These are phyloP conservation scores for Suillus discolor DNA, from an alignment of 768 basidiomycete species.

Conservation along the genomic window DNA sequence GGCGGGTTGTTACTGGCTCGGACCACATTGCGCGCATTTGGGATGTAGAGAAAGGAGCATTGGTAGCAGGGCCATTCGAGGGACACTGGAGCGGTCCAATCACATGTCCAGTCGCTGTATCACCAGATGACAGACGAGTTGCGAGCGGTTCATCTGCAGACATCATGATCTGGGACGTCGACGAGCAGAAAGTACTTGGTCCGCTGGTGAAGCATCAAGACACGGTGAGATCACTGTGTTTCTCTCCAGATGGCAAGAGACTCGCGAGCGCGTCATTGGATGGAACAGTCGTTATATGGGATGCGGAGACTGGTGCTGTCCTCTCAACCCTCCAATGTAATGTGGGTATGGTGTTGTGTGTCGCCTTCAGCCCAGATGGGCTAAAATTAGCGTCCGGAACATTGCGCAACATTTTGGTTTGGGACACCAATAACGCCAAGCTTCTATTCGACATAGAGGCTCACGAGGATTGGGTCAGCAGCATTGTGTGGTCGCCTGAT, in stretches of 20 bases:
- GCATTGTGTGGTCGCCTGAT: not conserved
- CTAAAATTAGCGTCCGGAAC: not conserved
- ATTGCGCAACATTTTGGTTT: not conserved
- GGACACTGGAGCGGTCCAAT: no score
- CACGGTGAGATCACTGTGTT: not conserved
- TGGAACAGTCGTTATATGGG: not conserved
- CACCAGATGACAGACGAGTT: no score
- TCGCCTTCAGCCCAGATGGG: not conserved
- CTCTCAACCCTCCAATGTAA: not conserved
- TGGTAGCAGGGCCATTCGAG: no score
- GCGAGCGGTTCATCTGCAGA: no score
- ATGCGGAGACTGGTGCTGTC: slow-evolving; percentile 12
- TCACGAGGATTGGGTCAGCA: no score
- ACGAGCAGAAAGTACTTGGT: no score
- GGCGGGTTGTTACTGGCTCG: not conserved
- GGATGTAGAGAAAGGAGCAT: no score
- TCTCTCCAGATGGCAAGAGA: not conserved
- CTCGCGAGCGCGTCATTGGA: not conserved
- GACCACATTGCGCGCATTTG: no score
- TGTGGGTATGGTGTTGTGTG: not conserved
- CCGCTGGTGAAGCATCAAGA: no score
- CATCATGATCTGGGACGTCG: no score
- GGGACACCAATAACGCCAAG: not conserved
- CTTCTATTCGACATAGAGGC: not conserved
- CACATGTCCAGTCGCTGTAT: no score